Evolutionary conservation across 1,139 yeast species (phyloP).

Genomic region (Pichia norvegensis): DNA sequence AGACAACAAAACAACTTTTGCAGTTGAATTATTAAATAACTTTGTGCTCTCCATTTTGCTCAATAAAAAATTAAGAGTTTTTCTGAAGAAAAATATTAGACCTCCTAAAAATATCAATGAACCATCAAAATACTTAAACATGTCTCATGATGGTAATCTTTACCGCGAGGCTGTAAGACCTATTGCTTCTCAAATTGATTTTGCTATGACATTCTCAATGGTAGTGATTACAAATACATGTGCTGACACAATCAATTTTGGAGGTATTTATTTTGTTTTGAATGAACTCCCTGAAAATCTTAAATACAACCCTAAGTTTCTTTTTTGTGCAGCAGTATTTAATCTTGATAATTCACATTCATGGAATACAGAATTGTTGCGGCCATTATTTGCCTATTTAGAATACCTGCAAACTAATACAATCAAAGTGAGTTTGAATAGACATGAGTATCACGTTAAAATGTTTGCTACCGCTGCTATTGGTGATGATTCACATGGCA

Average conservation of each 20-base stretch:
- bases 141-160: slow-evolving; percentile 8
- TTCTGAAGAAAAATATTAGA: slow-evolving; percentile 7
- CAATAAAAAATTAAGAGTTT: slow-evolving; percentile 9
- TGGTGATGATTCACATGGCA: background rate
- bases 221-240: background rate
- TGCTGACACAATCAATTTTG: background rate
- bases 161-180: slow-evolving; percentile 2
- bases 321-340: slow-evolving; percentile 7
- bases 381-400: slow-evolving; percentile 6
- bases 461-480: slow-evolving; percentile 1
- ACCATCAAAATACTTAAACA: background rate
- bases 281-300: slow-evolving; percentile 10
- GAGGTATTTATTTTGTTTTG: slow-evolving; percentile 4
- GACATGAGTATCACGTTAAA: slow-evolving; percentile 12
- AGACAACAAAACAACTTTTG: background rate
- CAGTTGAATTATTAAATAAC: slow-evolving; percentile 9
- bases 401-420: slow-evolving; percentile 4
- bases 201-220: slow-evolving; percentile 11
- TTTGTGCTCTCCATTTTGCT: slow-evolving; percentile 8
- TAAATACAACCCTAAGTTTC: slow-evolving; percentile 9
- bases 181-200: slow-evolving; percentile 6
- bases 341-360: background rate
- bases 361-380: background rate
- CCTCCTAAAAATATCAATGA: slow-evolving; percentile 4
- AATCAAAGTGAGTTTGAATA: slow-evolving; percentile 8